phyloP scores from a whole-genome alignment of 106 monocot genomes.

The Dendrobium nobile region DNA sequence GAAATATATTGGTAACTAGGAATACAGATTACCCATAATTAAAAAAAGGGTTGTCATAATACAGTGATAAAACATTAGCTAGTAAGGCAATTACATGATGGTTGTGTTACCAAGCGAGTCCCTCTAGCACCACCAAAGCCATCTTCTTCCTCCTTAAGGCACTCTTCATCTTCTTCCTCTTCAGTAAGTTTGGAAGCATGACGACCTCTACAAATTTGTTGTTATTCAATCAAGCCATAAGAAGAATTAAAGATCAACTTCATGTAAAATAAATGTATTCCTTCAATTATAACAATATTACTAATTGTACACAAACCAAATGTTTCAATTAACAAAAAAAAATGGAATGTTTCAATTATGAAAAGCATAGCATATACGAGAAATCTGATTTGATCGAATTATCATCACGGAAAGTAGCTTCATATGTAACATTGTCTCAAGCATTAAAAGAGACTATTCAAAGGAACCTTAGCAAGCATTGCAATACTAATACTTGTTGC shows the following conservation, averaged over 20 bases:
- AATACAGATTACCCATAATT: not conserved
- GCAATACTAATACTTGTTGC: not conserved
- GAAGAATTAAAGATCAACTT: conserved; percentile 7
- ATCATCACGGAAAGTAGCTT: not conserved
- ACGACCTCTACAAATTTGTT: conserved; percentile 37
- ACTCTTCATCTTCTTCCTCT: conserved; percentile 79
- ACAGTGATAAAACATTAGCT: not conserved
- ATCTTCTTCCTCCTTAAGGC: conserved; percentile 70
- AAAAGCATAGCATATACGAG: too few relatives aligned
- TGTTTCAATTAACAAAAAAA: not conserved
- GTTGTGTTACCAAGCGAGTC: conserved; percentile 56
- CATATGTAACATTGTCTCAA: not conserved
- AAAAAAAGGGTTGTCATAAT: not conserved
- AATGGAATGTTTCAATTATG: not conserved
- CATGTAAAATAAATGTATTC: not conserved
- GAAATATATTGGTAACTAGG: not conserved
- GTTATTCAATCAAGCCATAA: not conserved
- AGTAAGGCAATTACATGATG: conserved; percentile 46
- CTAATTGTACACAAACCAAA: not conserved
- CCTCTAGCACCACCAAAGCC: conserved; percentile 37
- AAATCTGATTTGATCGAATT: not conserved
- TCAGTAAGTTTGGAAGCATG: conserved; percentile 70
- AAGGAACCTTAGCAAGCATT: not conserved
- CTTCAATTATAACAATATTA: not conserved
- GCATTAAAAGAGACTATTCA: not conserved